Percentiles rank a stretch among this genome's conserved stretches.
Evolutionary conservation across 1,139 yeast genomes (phyloP).

Genomic region (Geotrichum reessii): DNA sequence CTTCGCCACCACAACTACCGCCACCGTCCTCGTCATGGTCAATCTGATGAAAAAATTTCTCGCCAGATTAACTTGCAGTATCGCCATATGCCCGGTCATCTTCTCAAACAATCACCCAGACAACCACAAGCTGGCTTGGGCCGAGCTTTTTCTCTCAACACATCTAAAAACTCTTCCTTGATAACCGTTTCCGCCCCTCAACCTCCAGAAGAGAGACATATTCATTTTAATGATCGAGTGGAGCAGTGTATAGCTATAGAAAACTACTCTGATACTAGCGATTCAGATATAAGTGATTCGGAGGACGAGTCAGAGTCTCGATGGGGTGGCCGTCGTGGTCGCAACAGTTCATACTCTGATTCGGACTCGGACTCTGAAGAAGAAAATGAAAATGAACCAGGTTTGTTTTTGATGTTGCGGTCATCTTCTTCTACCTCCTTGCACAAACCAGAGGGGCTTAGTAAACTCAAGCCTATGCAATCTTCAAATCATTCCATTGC

Average conservation of each 20-base stretch:
- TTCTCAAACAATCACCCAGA: neutral
- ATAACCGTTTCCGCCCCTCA: conserved; percentile 22
- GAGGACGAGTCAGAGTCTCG: conserved; percentile 31
- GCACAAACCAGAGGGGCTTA: conserved; percentile 23
- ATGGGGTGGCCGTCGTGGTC: conserved; percentile 3
- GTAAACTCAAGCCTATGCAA: neutral
- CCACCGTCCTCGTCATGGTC: conserved; percentile 32
- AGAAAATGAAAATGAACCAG: conserved; percentile 62
- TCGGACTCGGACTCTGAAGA: conserved; percentile 43
- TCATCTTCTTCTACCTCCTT: conserved; percentile 36
- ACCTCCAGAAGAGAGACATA: conserved; percentile 44
- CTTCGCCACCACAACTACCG: conserved; percentile 39
- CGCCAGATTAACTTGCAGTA: conserved; percentile 34
- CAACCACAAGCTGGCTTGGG: neutral
- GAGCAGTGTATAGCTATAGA: conserved; percentile 83
- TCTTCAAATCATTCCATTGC: conserved; percentile 49
- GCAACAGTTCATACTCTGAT: conserved; percentile 33
- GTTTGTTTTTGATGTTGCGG: conserved; percentile 54
- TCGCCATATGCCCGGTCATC: conserved; percentile 20
- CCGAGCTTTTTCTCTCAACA: conserved; percentile 11
- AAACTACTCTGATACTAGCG: conserved; percentile 39
- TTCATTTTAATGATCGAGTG: conserved; percentile 88
- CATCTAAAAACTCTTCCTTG: conserved; percentile 1
- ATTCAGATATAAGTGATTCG: conserved; percentile 35
- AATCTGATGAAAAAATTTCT: conserved; percentile 32